Evolutionary conservation across 768 basidiomycete species (phyloP), one percentile per base, ranked within the genome.

Genomic region (Macrolepiota dolichaula): DNA sequence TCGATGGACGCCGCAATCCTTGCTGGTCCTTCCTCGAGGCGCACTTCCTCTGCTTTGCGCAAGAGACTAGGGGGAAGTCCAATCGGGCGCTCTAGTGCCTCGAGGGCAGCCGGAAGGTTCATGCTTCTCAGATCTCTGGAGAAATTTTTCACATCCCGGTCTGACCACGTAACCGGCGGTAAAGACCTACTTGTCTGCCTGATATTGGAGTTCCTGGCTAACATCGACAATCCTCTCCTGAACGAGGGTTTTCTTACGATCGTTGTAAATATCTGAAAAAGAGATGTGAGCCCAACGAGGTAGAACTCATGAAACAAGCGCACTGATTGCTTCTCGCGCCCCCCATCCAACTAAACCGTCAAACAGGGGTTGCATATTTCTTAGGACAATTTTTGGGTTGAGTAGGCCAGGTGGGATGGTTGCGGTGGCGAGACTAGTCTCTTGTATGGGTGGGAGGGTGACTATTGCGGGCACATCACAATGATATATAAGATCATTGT

Each of bases 401-500:
- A 70, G 69, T 38, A 94, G 69, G 1, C 79, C 87, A 0, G 77
- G 72, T 0, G 88, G 86, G 1, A 86, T 67, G 15, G 73, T 81
- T 1, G 86, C 71, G 62, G 86, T 81, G 36, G 87, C 90, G 69
- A 98, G 83, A 10, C 82, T 74, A 1, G 86, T 85, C 38, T 85
- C 85, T 32, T 79, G 76, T 53, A 98, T 86, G 0, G 81, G 69
- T 0, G 86, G 75, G 6, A 97, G 81, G 15, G 87, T 81, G 1
- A 89, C 85, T 3, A 83, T 67, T 0, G 94, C 77, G 0, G 96
- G 94, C 1, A 96, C 79, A 59, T 92, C 88, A 54, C 92, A 82
- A 66, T 97, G 94, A 74, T 98, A 99, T 40, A 99, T 97, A 6
- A 97, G 77, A 72, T 96, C 91, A 71, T 99, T 99, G 72, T 98